phyloP scores from a whole-genome alignment of 495 filamentous ascomycete genomes.

The Echria macrotheca region DNA sequence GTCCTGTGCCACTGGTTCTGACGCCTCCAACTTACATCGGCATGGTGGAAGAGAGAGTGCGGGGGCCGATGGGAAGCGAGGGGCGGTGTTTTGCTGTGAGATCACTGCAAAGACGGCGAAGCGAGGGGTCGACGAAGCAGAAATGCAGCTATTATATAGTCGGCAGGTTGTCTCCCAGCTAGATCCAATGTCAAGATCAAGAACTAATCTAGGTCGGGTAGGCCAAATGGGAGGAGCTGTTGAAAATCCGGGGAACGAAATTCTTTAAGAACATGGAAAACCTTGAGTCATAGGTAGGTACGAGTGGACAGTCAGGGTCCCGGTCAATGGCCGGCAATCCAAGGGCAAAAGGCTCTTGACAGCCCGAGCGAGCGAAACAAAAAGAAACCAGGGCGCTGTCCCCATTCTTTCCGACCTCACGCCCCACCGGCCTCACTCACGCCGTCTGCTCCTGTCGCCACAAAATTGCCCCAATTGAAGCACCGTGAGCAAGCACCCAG shows the following conservation, averaged over 20 bases:
- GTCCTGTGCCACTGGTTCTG: conserved; percentile 14
- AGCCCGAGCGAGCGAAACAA: too few species aligned
- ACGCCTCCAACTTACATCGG: conserved; percentile 29
- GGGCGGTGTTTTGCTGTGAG: background rate
- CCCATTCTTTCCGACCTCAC: background rate
- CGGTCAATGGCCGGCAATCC: background rate
- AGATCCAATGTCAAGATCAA: background rate
- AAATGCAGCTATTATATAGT: too few species aligned
- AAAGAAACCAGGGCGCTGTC: background rate
- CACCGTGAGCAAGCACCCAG: too few species aligned
- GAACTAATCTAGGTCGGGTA: too few species aligned
- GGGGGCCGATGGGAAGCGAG: conserved; percentile 4
- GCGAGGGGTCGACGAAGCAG: conserved; percentile 13
- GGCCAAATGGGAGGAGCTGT: too few species aligned
- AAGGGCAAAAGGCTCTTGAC: background rate
- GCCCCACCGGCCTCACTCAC: too few species aligned
- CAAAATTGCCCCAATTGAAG: too few species aligned
- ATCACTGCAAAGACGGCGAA: background rate
- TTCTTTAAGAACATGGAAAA: background rate
- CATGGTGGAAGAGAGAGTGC: conserved; percentile 20
- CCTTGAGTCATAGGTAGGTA: conserved; percentile 20
- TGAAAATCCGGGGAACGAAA: conserved; percentile 6
- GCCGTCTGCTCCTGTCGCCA: too few species aligned
- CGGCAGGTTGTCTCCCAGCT: too few species aligned
- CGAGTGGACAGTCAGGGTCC: background rate